Percentiles rank a stretch among this genome's conserved stretches.
Evolutionary conservation across 768 basidiomycete genomes (phyloP).

Genomic region (Mycena galericulata): DNA sequence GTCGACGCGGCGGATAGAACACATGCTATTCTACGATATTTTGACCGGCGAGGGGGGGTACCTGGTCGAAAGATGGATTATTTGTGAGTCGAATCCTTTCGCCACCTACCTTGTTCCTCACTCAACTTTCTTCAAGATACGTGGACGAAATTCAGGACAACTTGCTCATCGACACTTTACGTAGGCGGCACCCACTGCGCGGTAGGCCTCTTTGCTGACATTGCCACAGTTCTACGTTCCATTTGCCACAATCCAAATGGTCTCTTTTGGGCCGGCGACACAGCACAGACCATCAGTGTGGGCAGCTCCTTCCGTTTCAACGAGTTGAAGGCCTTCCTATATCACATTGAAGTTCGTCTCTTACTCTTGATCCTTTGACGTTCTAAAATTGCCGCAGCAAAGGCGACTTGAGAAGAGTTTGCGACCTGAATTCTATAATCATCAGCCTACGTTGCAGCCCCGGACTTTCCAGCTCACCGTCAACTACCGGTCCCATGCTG

Average conservation of each 20-base stretch:
- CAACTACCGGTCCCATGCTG: conserved; percentile 80
- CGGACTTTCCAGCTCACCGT: conserved; percentile 66
- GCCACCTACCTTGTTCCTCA: too few species aligned
- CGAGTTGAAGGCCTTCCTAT: conserved; percentile 76
- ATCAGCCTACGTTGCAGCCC: conserved; percentile 40
- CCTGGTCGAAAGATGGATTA: conserved; percentile 63
- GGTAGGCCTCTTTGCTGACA: not conserved
- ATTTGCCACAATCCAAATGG: conserved; percentile 76
- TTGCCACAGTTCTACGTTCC: conserved; percentile 63
- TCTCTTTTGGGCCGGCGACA: conserved; percentile 85
- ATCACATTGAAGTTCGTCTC: conserved; percentile 67
- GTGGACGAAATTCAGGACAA: conserved; percentile 84
- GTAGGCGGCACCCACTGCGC: conserved; percentile 49
- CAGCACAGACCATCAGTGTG: conserved; percentile 80
- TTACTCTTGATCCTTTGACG: not conserved
- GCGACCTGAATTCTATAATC: not conserved
- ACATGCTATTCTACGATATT: conserved; percentile 56
- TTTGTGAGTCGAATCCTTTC: conserved; percentile 53
- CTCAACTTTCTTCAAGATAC: conserved; percentile 57
- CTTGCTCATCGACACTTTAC: conserved; percentile 69
- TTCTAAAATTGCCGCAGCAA: conserved; percentile 33
- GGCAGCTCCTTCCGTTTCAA: conserved; percentile 81
- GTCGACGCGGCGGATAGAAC: conserved; percentile 75
- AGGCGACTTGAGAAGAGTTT: conserved; percentile 30
- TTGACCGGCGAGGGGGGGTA: conserved; percentile 46